Evolutionary conservation across 2,329 filamentous ascomycete species (phyloP).

Genomic region (Pseudocercospora musae): DNA sequence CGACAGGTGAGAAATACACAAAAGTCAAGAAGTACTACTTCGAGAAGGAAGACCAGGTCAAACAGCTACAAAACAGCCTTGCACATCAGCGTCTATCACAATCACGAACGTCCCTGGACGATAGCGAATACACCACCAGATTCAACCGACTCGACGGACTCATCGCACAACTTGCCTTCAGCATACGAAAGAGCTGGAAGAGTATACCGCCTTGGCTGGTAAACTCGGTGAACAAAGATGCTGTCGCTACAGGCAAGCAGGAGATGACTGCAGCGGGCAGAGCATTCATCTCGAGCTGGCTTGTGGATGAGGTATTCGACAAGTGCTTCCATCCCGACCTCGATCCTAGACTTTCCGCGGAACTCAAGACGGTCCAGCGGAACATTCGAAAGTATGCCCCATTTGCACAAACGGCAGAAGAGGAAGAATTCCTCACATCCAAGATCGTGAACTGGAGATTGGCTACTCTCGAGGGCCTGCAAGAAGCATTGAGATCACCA

Average conservation of each 20-base stretch:
- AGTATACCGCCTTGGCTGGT: slow-evolving; percentile 76
- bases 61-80: slow-evolving; percentile 94
- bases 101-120: slow-evolving; percentile 89
- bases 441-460: slow-evolving; percentile 93
- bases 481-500: slow-evolving; percentile 63
- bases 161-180: slow-evolving; percentile 91
- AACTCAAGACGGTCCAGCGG: slow-evolving; percentile 81
- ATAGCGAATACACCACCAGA: slow-evolving; percentile 85
- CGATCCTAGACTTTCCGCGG: slow-evolving; percentile 69
- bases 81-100: slow-evolving; percentile 93
- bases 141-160: slow-evolving; percentile 91
- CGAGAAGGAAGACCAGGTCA: slow-evolving; percentile 83
- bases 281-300: slow-evolving; percentile 82
- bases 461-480: slow-evolving; percentile 87
- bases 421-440: slow-evolving; percentile 79
- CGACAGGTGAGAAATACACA: slow-evolving; percentile 85
- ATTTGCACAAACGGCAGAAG: slow-evolving; percentile 72
- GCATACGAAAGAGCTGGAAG: slow-evolving; percentile 92
- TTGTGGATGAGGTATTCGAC: slow-evolving; percentile 87
- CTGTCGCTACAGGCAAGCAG: slow-evolving; percentile 81
- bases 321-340: slow-evolving; percentile 89
- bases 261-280: slow-evolving; percentile 97
- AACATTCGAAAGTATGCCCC: slow-evolving; percentile 79
- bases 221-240: slow-evolving; percentile 77
- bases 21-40: slow-evolving; percentile 98